A percentile compares a stretch with the other conserved stretches of the same genome.
Evolutionary conservation across 371 early-diverging fungal genomes (phyloP).

Genomic region (Mortierella sp.): DNA sequence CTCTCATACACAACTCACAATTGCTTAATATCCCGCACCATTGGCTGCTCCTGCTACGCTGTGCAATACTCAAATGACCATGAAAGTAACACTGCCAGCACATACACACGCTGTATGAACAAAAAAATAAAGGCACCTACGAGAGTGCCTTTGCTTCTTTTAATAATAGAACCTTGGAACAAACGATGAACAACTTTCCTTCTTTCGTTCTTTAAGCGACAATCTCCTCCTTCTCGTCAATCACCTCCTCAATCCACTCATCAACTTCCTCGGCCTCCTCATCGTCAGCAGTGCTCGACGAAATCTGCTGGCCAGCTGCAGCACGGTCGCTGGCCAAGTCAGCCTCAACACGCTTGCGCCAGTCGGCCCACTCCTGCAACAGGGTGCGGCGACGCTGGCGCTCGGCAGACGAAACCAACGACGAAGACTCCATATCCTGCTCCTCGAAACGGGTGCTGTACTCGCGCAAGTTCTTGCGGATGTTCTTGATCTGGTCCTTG

Average conservation of each 20-base stretch:
- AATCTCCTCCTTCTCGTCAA: slow-evolving; percentile 77
- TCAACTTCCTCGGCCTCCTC: slow-evolving; percentile 81
- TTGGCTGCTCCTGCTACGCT: not conserved
- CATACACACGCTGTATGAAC: not conserved
- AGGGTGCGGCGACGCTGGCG: slow-evolving; percentile 83
- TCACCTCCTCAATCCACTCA: slow-evolving; percentile 88
- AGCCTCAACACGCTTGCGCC: slow-evolving; percentile 80
- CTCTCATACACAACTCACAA: not conserved
- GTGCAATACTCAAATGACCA: not conserved
- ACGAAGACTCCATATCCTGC: slow-evolving; percentile 83
- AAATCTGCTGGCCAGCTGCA: slow-evolving; percentile 69
- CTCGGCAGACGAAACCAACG: slow-evolving; percentile 79
- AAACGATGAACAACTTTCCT: not conserved
- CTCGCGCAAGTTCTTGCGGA: slow-evolving; percentile 92
- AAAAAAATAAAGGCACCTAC: not conserved
- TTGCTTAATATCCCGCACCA: not conserved
- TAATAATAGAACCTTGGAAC: not conserved
- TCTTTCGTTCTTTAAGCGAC: slow-evolving; percentile 51
- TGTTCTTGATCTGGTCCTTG: slow-evolving; percentile 86
- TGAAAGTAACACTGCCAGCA: not conserved
- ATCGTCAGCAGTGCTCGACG: slow-evolving; percentile 60
- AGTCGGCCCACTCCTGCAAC: slow-evolving; percentile 83
- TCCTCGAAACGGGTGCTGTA: slow-evolving; percentile 93
- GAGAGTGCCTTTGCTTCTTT: not conserved
- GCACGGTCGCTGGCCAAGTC: slow-evolving; percentile 73